Base-by-base conservation (phyloP, 2,329 filamentous ascomycete species). In the Mycocentrospora acerina region DNA sequence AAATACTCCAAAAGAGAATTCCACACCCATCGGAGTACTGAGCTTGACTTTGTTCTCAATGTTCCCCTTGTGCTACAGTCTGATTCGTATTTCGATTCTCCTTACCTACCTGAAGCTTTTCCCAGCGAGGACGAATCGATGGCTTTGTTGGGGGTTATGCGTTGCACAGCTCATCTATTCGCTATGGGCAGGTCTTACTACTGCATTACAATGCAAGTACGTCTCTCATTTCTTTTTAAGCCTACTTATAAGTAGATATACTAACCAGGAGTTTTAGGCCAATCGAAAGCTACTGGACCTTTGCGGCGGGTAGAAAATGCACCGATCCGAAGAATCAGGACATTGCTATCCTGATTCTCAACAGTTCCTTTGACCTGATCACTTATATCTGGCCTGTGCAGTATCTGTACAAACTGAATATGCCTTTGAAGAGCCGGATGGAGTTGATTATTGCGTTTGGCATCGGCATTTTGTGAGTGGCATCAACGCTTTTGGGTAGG, bases 361-460 rank as follows among this genome's bases (percentile, higher is more conserved):
- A 55, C 36, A 53, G 44, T 28, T 18, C 31, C 7, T 47, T 43
- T 9, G 51, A 55, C 14, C 25, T 55, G 3, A 36, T 52, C 16
- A 42, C 48, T 6, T 52, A 44, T 36, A 30, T 40, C 9, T 55
- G 51, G 51, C 51, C 51, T 12, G 46, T 42, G 7, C 42, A 46
- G 9, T 55, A 52, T 17, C 38, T 55, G 2, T 50, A 44, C 35
- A 53, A 46, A 18, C 40, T 55, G n/a, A 46, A 50, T 2, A 11
- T 52, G 17, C 46, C 48, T 9, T 34, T 48, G 7, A 41, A 32
- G 22, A 33, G 39, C 26, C 48, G 48, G 2, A 26, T 37, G 11
- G 46, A 46, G 14, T 32, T 54, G 1, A 44, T 48, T 19, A 13
- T 37, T 7, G 29, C 39, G 13, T 54, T 54, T 32, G 44, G 37